phyloP scores from a whole-genome alignment of 257 asterid genomes.

The Capsicum baccatum region DNA sequence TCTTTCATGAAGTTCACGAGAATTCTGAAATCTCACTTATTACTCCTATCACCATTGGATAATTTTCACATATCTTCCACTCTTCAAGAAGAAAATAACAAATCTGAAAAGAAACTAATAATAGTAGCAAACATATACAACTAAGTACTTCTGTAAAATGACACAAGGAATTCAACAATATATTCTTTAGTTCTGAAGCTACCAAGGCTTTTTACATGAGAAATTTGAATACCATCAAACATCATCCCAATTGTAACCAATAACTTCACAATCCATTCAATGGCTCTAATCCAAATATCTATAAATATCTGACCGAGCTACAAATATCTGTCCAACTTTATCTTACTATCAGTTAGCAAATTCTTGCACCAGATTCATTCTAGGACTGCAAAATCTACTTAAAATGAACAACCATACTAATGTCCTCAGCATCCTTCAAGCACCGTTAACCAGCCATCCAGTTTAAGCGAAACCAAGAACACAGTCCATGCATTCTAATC shows the following conservation, averaged over 20 bases:
- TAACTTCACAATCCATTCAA: constrained; percentile 26
- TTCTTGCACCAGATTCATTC: constrained; percentile 1
- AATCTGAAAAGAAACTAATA: neutral
- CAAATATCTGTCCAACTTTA: neutral
- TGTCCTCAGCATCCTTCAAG: neutral
- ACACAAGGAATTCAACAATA: neutral
- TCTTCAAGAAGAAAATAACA: neutral
- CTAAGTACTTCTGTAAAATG: neutral
- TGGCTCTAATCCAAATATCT: constrained; percentile 12
- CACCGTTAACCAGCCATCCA: neutral
- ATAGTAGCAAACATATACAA: neutral
- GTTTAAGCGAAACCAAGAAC: constrained; percentile 24
- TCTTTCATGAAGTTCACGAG: neutral
- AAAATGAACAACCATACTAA: neutral
- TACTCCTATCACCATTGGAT: neutral
- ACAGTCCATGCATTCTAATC: constrained; percentile 2
- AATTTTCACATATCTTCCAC: neutral
- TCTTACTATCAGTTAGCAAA: neutral
- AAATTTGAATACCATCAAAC: constrained; percentile 10
- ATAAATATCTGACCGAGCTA: neutral
- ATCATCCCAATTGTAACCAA: constrained; percentile 19
- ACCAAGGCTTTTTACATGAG: neutral
- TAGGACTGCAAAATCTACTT: neutral
- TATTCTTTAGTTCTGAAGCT: constrained; percentile 13
- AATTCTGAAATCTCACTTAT: neutral